Evolutionary conservation across 169 alveolate genomes (phyloP), one percentile per base, ranked within the genome.

Genomic region (Besnoitia besnoiti): DNA sequence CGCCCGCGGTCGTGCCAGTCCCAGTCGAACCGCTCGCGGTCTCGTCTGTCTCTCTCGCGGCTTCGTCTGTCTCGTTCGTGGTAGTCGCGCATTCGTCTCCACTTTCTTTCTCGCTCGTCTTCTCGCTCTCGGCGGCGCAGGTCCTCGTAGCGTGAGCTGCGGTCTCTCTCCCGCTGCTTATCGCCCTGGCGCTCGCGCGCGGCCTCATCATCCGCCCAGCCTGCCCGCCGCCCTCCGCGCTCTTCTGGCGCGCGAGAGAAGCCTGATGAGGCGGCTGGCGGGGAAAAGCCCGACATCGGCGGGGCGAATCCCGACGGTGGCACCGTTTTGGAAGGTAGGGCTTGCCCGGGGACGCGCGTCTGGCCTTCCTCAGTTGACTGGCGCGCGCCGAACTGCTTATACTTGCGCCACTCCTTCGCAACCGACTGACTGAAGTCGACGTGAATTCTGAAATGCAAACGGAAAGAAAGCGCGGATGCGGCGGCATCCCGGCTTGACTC

Each of bases 371-470:
- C 67, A 55, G 30, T 55, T 42, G 19, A 8, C 80, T 67, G 80
- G 46, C 39, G 42, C 24, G 10, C 12, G 12, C 80, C 80, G 10
- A 35, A 30, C 12, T 35, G 80, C 46, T 47, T 82, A 19, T 40
- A 49, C 85, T 87, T 77, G 40, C 44, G 91, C 91, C 93, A 89
- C 37, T 50, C 51, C 73, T 91, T 55, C 37, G 90, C 61, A 1
- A 89, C 93, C 14, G 90, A 61, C 92, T 93, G 95, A 21, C 89
- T 87, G 85, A 89, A 93, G 85, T 93, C 95, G 47, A 87, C 93
- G 76, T 93, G 95, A 75, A 93, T 93, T 37, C 94, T 91, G 90
- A 46, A 21, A 30, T 3, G n/a, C 47, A 5, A 37, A 7, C 59
- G 27, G 24, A 55, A n/a, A n/a, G n/a, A n/a, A n/a, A n/a, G n/a